Evolutionary conservation across 1,284 basidiomycete genomes (phyloP), one percentile per base, ranked within the genome.

Genomic region (Trametes hirsuta): DNA sequence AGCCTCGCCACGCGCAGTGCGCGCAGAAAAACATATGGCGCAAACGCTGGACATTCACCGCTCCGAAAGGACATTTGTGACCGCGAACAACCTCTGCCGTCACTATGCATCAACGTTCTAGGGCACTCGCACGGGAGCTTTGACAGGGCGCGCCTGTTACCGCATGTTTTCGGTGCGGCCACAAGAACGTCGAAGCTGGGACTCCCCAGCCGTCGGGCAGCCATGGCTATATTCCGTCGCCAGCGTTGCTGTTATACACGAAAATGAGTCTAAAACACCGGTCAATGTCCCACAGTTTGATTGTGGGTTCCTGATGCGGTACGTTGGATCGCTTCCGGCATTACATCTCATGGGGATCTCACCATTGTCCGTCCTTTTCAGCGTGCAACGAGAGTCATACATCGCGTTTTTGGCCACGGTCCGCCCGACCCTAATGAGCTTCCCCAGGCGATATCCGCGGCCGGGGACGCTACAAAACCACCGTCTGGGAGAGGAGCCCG

Each of bases 341-440:
- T 25, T 40, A 53, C 55, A 65, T 65, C 64, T 57, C 53, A 44
- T 40, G 11, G 22, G 40, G 61, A 61, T 65, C 64, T 65, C 59
- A 49, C 64, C 64, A 65, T 65, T 65, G 64, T 65, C 64, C 64
- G 61, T 60, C 64, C 4, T 60, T 65, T 63, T 61, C 37, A 61
- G 61, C 47, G 36, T 54, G 56, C 53, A 48, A 54, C 52, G 55
- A 58, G 56, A 63, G 64, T 65, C 64, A 65, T 61, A 48, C 49
- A 63, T 47, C 55, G 60, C 61, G 58, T 56, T 59, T 62, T 50
- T 56, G 47, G 64, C 40, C 58, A 58, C 56, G 59, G 61, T 51
- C 61, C 53, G 58, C 35, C 45, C 50, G 47, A 47, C 56, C 37
- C 47, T 48, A 44, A 45, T 50, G 37, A 52, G 22, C 61, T 59